phyloP scores from a whole-genome alignment of 345 rosid genomes.

The Citrus reticulata region DNA sequence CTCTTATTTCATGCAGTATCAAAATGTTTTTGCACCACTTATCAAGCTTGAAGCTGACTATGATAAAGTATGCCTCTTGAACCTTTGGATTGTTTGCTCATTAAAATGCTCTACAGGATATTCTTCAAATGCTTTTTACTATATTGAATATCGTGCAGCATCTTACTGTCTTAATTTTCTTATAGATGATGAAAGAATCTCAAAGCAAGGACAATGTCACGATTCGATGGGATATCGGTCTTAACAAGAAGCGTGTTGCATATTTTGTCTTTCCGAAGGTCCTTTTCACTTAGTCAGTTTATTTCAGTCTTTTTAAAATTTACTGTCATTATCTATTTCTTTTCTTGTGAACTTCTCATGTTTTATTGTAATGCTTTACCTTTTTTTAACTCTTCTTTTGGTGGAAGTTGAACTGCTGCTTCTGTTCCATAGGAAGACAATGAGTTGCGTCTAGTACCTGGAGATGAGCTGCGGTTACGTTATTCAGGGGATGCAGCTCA shows the following conservation, averaged over 20 bases:
- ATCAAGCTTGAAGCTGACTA: conserved; percentile 99
- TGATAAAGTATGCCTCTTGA: conserved; percentile 63
- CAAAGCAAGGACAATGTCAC: conserved; percentile 98
- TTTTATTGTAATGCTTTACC: conserved; percentile 4
- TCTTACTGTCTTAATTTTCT: conserved; percentile 21
- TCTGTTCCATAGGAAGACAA: conserved; percentile 78
- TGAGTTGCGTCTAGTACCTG: conserved; percentile 94
- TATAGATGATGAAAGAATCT: conserved; percentile 99
- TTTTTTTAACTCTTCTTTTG: neutral
- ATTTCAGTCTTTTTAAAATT: neutral
- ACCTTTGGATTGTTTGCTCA: neutral
- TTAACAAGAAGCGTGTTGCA: conserved; percentile 93
- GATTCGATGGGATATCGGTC: conserved; percentile 97
- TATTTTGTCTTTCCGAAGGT: conserved; percentile 99
- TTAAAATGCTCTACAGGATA: neutral
- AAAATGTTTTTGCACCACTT: conserved; percentile 98
- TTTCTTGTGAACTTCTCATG: neutral
- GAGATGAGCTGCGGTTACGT: conserved; percentile 93
- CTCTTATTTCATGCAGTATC: conserved; percentile 66
- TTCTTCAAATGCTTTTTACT: neutral
- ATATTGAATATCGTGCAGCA: neutral
- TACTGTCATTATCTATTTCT: neutral
- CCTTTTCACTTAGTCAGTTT: conserved; percentile 4
- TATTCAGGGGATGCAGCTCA: conserved; percentile 98
- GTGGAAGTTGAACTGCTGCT: conserved; percentile 16